Evolutionary conservation across 1,139 yeast species (phyloP).

Genomic region (Pichia terricola): DNA sequence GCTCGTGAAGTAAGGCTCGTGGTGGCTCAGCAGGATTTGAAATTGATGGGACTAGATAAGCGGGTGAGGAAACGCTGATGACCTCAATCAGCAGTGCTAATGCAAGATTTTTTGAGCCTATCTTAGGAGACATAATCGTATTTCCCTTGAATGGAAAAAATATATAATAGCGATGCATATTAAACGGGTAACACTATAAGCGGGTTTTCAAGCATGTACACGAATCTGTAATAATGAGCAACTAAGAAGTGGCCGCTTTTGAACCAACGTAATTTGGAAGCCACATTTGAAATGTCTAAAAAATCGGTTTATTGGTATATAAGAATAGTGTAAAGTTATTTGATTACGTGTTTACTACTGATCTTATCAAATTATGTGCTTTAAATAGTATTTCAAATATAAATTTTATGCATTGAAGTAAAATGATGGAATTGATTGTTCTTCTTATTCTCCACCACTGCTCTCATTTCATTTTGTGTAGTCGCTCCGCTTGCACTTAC

Average conservation of each 20-base stretch:
- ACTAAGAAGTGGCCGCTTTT: too few relatives aligned
- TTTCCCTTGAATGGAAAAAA: neutral
- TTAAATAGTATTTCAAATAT: too few relatives aligned
- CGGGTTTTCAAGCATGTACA: neutral
- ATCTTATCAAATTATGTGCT: too few relatives aligned
- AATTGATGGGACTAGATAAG: too few relatives aligned
- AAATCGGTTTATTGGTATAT: too few relatives aligned
- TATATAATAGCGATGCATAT: neutral
- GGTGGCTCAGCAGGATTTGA: neutral
- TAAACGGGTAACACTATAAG: neutral
- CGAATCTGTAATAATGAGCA: too few relatives aligned
- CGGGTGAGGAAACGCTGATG: too few relatives aligned
- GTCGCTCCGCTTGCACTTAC: constrained; percentile 20
- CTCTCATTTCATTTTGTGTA: neutral
- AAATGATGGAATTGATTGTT: neutral
- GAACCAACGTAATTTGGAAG: too few relatives aligned
- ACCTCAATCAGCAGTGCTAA: neutral
- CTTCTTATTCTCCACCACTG: neutral
- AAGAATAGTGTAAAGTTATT: too few relatives aligned
- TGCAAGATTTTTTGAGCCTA: neutral
- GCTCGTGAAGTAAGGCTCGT: neutral
- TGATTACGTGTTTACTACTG: too few relatives aligned
- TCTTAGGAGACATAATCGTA: neutral
- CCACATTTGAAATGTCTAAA: too few relatives aligned
- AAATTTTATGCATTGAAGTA: neutral